These are phyloP conservation scores for Oryza australiensis DNA, from an alignment of 176 grass and related monocot genomes.

Conservation along the genomic window DNA sequence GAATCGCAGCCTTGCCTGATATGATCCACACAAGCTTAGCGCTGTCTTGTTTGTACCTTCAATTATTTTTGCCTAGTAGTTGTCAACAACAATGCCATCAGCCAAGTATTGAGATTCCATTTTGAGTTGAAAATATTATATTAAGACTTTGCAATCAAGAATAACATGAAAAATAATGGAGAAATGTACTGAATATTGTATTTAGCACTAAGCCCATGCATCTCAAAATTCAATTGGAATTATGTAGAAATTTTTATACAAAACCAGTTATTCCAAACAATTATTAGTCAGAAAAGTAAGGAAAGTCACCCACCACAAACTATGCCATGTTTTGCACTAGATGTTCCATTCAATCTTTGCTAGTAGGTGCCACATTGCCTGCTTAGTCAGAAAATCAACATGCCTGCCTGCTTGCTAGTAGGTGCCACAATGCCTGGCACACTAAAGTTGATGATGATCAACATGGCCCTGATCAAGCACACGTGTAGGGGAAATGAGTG, in stretches of 20 bases:
- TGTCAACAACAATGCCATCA: not conserved
- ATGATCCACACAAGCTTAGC: not conserved
- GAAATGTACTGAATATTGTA: not conserved
- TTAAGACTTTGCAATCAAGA: not conserved
- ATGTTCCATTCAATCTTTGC: too few species aligned
- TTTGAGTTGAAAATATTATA: not conserved
- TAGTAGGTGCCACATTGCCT: too few species aligned
- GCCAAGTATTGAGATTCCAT: not conserved
- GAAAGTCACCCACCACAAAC: too few species aligned
- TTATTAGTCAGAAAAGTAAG: too few species aligned
- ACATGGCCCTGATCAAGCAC: not conserved
- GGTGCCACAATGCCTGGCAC: not conserved
- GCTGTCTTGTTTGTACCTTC: not conserved
- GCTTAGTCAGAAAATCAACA: too few species aligned
- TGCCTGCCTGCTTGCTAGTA: not conserved
- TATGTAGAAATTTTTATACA: not conserved
- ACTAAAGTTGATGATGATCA: not conserved
- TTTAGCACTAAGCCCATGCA: not conserved
- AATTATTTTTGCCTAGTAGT: not conserved
- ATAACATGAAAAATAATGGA: not conserved
- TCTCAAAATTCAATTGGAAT: not conserved
- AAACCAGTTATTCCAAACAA: not conserved
- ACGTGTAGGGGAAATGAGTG: too few species aligned
- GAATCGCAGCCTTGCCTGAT: not conserved
- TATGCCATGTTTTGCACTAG: too few species aligned